These are phyloP conservation scores for Craterostigma plantagineum DNA, from an alignment of 257 asterid species.

Conservation along the genomic window DNA sequence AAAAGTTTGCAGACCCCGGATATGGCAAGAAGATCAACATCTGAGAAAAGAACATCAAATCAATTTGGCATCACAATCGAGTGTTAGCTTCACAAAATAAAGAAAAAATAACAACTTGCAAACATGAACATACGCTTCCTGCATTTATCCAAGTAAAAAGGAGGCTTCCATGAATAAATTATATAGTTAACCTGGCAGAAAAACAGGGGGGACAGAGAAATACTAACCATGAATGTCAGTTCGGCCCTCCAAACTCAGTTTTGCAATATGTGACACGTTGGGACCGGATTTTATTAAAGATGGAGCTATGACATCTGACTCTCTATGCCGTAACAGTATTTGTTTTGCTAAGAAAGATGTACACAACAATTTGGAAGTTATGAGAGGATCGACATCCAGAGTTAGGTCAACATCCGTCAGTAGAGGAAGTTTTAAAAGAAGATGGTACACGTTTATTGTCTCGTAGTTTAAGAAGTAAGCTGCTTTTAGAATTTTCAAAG, in stretches of 20 bases:
- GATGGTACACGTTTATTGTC: constrained; percentile 22
- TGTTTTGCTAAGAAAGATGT: constrained; percentile 20
- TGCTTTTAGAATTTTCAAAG: constrained; percentile 45
- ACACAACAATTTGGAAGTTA: constrained; percentile 34
- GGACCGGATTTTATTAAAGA: constrained; percentile 5
- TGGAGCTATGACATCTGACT: too few relatives aligned
- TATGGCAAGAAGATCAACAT: constrained; percentile 39
- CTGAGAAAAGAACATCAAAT: constrained; percentile 15
- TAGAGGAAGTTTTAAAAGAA: constrained; percentile 36
- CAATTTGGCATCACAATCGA: too few relatives aligned
- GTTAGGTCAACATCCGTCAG: constrained; percentile 47
- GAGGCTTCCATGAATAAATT: too few relatives aligned
- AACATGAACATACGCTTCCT: too few relatives aligned
- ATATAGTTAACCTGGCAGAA: too few relatives aligned
- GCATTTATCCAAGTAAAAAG: too few relatives aligned
- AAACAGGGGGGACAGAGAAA: constrained; percentile 1
- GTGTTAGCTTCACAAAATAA: too few relatives aligned
- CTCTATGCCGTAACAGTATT: too few relatives aligned
- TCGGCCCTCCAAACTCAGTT: constrained; percentile 68
- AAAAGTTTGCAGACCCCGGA: constrained; percentile 42
- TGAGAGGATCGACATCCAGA: constrained; percentile 48
- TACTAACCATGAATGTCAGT: constrained; percentile 51
- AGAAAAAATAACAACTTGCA: too few relatives aligned
- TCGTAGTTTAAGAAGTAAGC: constrained; percentile 34
- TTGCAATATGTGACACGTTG: constrained; percentile 25